A percentile compares a stretch with the other conserved stretches of the same genome.
Conservation (phyloP, 495 filamentous ascomycete genomes). For the Friedmanniomyces endolithicus region DNA sequence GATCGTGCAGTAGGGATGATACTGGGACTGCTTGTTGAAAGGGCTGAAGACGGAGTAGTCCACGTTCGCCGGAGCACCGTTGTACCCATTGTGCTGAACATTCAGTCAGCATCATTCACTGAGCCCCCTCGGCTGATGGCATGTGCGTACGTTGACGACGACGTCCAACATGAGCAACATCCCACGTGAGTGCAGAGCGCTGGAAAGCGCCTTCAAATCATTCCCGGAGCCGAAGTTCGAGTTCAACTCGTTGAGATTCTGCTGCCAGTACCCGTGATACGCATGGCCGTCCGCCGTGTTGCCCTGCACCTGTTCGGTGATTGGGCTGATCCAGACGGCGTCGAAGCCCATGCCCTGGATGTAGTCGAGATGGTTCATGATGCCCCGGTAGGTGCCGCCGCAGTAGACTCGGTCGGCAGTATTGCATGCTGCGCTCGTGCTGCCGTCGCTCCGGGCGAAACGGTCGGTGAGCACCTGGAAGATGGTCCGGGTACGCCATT, state of each 20-base stretch:
- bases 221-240: conserved; percentile 18
- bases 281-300: conserved; percentile 19
- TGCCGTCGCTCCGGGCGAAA: conserved; percentile 55
- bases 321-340: conserved; percentile 72
- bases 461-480: conserved; percentile 69
- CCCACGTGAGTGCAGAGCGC: conserved; percentile 25
- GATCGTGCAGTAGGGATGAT: conserved; percentile 54
- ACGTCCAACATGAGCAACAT: conserved; percentile 37
- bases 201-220: conserved; percentile 14
- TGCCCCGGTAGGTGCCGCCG: conserved; percentile 61
- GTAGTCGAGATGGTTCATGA: conserved; percentile 57
- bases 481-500: conserved; percentile 42
- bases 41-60: conserved; percentile 52
- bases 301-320: conserved; percentile 49
- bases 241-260: conserved; percentile 17
- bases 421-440: conserved; percentile 45
- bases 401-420: conserved; percentile 47
- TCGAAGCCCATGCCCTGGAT: conserved; percentile 73
- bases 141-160: conserved; percentile 11
- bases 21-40: conserved; percentile 53
- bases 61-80: conserved; percentile 40
- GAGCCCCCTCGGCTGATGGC: neutral
- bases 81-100: conserved; percentile 24
- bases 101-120: too few relatives aligned
- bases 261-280: conserved; percentile 23